Conservation (phyloP, 345 rosid species). For the Heritiera littoralis region DNA sequence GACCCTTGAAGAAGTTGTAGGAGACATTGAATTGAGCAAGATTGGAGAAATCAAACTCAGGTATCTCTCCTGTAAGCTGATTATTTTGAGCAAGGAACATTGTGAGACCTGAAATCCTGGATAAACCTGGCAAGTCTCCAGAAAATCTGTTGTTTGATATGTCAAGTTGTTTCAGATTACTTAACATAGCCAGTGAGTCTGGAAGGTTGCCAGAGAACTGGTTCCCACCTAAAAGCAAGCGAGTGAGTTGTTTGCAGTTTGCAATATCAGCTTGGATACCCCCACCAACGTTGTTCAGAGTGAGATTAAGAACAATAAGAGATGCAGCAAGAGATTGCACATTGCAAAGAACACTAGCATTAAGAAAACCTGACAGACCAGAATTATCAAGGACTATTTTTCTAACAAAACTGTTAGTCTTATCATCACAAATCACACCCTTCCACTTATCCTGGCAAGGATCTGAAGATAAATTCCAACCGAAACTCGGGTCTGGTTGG, state of each 20-base stretch:
- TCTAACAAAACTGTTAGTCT: constrained; percentile 28
- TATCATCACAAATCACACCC: constrained; percentile 31
- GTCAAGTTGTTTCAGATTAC: constrained; percentile 45
- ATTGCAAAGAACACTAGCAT: constrained; percentile 44
- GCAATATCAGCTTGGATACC: constrained; percentile 39
- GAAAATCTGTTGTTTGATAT: constrained; percentile 49
- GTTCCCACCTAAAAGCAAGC: constrained; percentile 42
- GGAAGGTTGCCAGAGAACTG: constrained; percentile 46
- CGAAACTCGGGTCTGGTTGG: constrained; percentile 29
- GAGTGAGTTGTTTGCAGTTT: constrained; percentile 43
- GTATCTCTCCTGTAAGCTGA: constrained; percentile 48
- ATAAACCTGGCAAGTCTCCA: constrained; percentile 44
- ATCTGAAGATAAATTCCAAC: constrained; percentile 44
- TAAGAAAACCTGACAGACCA: constrained; percentile 45
- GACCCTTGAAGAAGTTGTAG: constrained; percentile 50
- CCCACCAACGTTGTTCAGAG: constrained; percentile 39
- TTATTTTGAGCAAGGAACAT: constrained; percentile 47
- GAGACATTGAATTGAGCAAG: constrained; percentile 55
- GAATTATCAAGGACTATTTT: constrained; percentile 27
- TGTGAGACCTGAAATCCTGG: constrained; percentile 40
- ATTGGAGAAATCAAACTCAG: constrained; percentile 43
- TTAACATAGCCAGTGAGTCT: constrained; percentile 34
- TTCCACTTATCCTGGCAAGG: constrained; percentile 48
- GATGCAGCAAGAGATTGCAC: constrained; percentile 35
- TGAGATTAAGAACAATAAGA: constrained; percentile 34